Evolutionary conservation across 495 filamentous ascomycete species (phyloP).

Genomic region (Penicillium argentinense): DNA sequence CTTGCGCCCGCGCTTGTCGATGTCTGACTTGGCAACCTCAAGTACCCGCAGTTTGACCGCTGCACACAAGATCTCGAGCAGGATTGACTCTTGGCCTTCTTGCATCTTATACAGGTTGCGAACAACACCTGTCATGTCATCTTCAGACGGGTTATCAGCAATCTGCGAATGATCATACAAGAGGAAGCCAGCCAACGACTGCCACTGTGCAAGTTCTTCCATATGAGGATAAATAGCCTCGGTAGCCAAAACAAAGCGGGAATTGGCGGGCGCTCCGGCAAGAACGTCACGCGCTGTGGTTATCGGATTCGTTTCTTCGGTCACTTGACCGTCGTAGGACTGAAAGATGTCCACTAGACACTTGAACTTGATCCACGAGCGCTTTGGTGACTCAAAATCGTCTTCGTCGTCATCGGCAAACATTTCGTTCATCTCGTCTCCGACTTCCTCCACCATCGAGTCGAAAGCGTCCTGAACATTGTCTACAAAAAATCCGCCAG

Average conservation of each 20-base stretch:
- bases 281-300: constrained; percentile 33
- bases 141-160: constrained; percentile 46
- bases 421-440: constrained; percentile 73
- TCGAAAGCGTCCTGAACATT: constrained; percentile 82
- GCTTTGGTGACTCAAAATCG: constrained; percentile 70
- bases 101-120: constrained; percentile 67
- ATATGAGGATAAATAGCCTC: constrained; percentile 81
- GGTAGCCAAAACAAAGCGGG: constrained; percentile 80
- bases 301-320: constrained; percentile 42
- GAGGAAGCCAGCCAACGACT: constrained; percentile 83
- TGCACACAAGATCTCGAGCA: constrained; percentile 83
- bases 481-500: constrained; percentile 84
- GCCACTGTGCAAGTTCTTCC: constrained; percentile 79
- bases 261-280: constrained; percentile 57
- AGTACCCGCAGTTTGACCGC: constrained; percentile 67
- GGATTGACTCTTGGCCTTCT: constrained; percentile 76
- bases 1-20: constrained; percentile 59
- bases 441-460: constrained; percentile 77
- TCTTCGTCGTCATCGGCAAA: constrained; percentile 64
- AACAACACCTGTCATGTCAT: constrained; percentile 54
- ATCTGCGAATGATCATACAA: constrained; percentile 82
- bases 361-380: constrained; percentile 88
- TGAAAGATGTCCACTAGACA: constrained; percentile 81
- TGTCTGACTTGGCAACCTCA: constrained; percentile 56
- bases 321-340: constrained; percentile 64